phyloP scores from a whole-genome alignment of 306 rosid genomes.

The Inga leiocalycina region DNA sequence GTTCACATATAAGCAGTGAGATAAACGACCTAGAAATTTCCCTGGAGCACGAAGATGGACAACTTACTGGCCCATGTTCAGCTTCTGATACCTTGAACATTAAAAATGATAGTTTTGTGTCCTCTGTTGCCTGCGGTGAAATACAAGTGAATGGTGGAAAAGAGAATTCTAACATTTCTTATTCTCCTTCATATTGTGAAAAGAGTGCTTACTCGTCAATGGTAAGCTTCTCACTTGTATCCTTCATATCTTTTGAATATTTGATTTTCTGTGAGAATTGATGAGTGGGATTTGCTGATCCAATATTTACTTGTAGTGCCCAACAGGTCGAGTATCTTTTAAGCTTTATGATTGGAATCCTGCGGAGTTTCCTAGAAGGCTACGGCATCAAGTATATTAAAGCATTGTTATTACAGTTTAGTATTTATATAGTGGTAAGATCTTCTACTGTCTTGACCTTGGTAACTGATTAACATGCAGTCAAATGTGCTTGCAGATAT shows the following conservation, averaged over 20 bases:
- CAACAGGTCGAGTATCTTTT: conserved; percentile 96
- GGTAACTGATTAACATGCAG: conserved; percentile 50
- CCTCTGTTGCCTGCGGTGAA: conserved; percentile 59
- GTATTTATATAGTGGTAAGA: conserved; percentile 45
- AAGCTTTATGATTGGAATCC: conserved; percentile 99
- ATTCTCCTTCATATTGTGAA: conserved; percentile 59
- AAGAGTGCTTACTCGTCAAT: conserved; percentile 75
- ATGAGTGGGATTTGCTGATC: conserved; percentile 41
- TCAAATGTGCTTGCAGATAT: conserved; percentile 66
- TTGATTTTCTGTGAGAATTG: conserved; percentile 14
- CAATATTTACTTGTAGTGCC: conserved; percentile 72
- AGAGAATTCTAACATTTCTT: conserved; percentile 46
- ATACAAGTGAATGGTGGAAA: conserved; percentile 60
- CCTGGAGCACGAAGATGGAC: conserved; percentile 64
- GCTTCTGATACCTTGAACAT: conserved; percentile 56
- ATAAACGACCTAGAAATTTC: conserved; percentile 48
- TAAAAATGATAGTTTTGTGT: conserved; percentile 43
- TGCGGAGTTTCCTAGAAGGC: conserved; percentile 97
- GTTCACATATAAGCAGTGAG: conserved; percentile 52
- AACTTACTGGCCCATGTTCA: conserved; percentile 37
- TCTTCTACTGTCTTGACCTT: conserved; percentile 16
- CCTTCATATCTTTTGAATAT: conserved; percentile 4
- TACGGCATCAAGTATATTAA: conserved; percentile 93
- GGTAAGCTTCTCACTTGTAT: conserved; percentile 55
- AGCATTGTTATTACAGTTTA: conserved; percentile 77